phyloP scores from a whole-genome alignment of 2,329 filamentous ascomycete genomes.

The Thielaviopsis euricoi region DNA sequence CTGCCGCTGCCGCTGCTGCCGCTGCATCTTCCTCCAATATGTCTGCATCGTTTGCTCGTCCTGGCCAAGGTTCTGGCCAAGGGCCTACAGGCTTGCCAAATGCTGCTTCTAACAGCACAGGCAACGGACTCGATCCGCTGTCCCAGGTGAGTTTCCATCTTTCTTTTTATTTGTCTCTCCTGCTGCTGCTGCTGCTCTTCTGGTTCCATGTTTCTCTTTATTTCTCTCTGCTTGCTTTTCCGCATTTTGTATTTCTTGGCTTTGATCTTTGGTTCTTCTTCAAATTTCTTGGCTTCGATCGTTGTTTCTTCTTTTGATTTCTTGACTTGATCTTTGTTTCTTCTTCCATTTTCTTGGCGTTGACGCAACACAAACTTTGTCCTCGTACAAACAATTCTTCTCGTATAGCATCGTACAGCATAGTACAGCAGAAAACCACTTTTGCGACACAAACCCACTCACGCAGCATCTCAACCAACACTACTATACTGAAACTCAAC shows the following conservation, averaged over 20 bases:
- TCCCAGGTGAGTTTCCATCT: conserved; percentile 6
- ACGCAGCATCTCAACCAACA: no score
- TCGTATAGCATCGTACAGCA: background rate
- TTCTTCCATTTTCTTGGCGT: no score
- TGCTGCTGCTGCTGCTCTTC: background rate
- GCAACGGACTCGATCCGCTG: conserved; percentile 6
- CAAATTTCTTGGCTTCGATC: no score
- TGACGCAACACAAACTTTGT: no score
- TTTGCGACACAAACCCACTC: no score
- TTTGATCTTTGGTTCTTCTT: background rate
- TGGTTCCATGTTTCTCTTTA: background rate
- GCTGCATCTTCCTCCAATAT: no score
- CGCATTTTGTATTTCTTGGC: background rate
- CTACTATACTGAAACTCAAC: no score
- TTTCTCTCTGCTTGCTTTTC: background rate
- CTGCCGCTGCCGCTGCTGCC: no score
- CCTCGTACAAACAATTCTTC: background rate
- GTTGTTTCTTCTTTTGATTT: no score
- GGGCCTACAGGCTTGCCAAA: background rate
- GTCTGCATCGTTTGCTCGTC: no score
- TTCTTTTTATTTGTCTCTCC: background rate
- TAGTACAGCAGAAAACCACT: no score
- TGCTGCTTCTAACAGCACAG: background rate
- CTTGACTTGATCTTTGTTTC: background rate
- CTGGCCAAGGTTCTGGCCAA: no score